Conservation (phyloP, 1,139 yeast genomes). For the Nadsonia starkeyi-henricii region DNA sequence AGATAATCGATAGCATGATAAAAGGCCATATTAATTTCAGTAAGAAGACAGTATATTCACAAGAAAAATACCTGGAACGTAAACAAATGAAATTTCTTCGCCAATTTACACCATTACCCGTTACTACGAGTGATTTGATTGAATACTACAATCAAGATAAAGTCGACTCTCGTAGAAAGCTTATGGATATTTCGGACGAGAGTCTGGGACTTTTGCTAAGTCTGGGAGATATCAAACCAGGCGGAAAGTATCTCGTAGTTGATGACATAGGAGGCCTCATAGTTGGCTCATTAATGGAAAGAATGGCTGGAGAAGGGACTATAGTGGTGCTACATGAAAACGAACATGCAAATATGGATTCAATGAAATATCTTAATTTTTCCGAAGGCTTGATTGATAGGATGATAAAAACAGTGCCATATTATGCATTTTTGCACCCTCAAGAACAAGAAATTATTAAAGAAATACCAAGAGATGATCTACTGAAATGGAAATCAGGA, state of each 20-base stretch:
- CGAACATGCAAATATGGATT: slow-evolving; percentile 76
- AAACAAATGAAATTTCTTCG: slow-evolving; percentile 85
- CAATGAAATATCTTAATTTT: slow-evolving; percentile 47
- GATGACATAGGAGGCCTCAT: slow-evolving; percentile 89
- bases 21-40: slow-evolving; percentile 78
- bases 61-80: slow-evolving; percentile 79
- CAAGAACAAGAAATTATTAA: slow-evolving; percentile 40
- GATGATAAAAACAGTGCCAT: slow-evolving; percentile 56
- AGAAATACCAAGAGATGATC: slow-evolving; percentile 37
- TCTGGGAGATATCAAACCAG: slow-evolving; percentile 71
- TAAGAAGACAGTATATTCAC: slow-evolving; percentile 78
- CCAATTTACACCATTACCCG: slow-evolving; percentile 66
- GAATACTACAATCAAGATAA: slow-evolving; percentile 65
- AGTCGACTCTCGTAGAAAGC: slow-evolving; percentile 49
- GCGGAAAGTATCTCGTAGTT: slow-evolving; percentile 73
- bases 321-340: slow-evolving; percentile 76
- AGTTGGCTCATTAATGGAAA: slow-evolving; percentile 70
- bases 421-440: slow-evolving; percentile 76
- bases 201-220: slow-evolving; percentile 62
- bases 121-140: slow-evolving; percentile 64
- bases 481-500: slow-evolving; percentile 40
- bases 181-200: slow-evolving; percentile 77
- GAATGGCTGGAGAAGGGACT: slow-evolving; percentile 75
- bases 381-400: slow-evolving; percentile 36
- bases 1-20: slow-evolving; percentile 67